Percentiles rank a stretch among this genome's conserved stretches.
Evolutionary conservation across 2,329 filamentous ascomycete species (phyloP).

Genomic region (Periglandula ipomoeae): DNA sequence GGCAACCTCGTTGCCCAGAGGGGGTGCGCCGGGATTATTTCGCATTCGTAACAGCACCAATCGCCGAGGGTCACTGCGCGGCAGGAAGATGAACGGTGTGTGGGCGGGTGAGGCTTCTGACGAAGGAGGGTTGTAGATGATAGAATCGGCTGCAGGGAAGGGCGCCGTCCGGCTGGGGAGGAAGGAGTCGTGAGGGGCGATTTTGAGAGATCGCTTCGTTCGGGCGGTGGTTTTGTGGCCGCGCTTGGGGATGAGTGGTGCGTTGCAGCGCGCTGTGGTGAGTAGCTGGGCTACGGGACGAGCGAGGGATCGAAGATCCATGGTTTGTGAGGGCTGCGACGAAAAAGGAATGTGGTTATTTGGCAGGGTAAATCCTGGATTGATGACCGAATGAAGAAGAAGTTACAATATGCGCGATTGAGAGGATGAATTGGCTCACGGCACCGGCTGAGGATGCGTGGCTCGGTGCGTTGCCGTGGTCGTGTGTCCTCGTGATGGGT

Average conservation of each 20-base stretch:
- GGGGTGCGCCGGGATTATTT: slow-evolving; percentile 19
- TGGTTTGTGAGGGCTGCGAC: slow-evolving; percentile 11
- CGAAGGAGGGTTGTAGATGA: slow-evolving; percentile 50
- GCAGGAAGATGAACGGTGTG: slow-evolving; percentile 60
- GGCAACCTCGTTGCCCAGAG: slow-evolving; percentile 8
- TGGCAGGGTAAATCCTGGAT: neutral
- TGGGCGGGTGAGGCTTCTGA: slow-evolving; percentile 48
- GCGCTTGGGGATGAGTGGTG: slow-evolving; percentile 20
- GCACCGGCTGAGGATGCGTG: neutral
- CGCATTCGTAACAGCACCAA: slow-evolving; percentile 38
- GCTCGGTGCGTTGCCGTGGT: neutral
- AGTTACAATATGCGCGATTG: no score
- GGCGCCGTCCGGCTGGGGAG: slow-evolving; percentile 27
- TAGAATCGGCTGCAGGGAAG: slow-evolving; percentile 25
- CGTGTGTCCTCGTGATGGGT: neutral
- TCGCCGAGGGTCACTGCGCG: slow-evolving; percentile 45
- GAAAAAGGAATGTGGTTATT: neutral
- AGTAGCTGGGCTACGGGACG: slow-evolving; percentile 27
- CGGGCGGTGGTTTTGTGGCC: slow-evolving; percentile 44
- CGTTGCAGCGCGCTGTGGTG: slow-evolving; percentile 14
- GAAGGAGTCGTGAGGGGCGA: slow-evolving; percentile 53
- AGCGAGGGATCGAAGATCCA: slow-evolving; percentile 26
- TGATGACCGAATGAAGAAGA: neutral
- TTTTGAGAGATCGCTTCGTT: slow-evolving; percentile 48
- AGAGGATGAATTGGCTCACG: neutral